Evolutionary conservation across 345 rosid genomes (phyloP).

Genomic region (Eucalyptus pumila): DNA sequence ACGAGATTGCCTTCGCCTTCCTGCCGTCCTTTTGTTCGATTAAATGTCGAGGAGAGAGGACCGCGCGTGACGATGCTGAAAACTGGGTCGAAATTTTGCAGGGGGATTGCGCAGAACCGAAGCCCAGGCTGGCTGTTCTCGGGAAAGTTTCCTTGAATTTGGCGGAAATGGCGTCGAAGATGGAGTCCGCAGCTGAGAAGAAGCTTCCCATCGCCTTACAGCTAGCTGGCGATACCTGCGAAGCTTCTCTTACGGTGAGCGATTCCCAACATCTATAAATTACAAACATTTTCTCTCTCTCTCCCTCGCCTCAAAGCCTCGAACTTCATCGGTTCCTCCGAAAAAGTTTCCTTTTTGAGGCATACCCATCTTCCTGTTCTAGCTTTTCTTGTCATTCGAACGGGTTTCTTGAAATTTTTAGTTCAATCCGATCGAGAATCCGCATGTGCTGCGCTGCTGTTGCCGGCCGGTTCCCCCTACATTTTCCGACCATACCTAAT

Average conservation of each 20-base stretch:
- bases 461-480: not conserved
- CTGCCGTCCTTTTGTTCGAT: not conserved
- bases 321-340: not conserved
- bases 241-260: slow-evolving; percentile 17
- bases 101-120: slow-evolving; percentile 4
- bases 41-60: not conserved
- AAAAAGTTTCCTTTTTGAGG: not conserved
- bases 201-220: slow-evolving; percentile 9
- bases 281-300: not conserved
- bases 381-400: not conserved
- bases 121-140: not conserved
- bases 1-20: not conserved
- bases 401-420: not conserved
- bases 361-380: not conserved
- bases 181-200: not conserved
- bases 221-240: not conserved
- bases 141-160: slow-evolving; percentile 13
- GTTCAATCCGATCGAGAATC: not conserved
- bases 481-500: not conserved
- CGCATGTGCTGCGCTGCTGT: not conserved
- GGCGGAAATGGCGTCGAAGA: slow-evolving; percentile 6
- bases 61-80: not conserved
- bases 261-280: not conserved
- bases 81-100: not conserved
- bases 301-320: not conserved